phyloP scores from a whole-genome alignment of 164 flowering plant species.

The Sedum album region DNA sequence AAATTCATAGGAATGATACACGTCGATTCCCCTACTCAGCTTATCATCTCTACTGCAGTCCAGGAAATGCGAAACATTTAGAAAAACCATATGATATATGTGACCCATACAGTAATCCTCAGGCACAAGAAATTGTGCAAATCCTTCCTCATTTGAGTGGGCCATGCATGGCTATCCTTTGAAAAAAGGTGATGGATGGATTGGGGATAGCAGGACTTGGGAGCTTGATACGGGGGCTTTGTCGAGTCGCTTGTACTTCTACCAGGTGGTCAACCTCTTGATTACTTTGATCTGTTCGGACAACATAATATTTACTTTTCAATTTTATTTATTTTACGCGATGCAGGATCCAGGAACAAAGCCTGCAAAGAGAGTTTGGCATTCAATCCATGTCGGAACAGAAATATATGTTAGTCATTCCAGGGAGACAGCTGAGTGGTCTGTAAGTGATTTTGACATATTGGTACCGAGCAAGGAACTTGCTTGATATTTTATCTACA shows the following conservation, averaged over 20 bases:
- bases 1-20: conserved; percentile 41
- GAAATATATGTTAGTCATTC: conserved; percentile 37
- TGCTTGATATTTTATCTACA: background rate
- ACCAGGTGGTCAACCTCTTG: conserved; percentile 39
- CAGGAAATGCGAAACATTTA: conserved; percentile 42
- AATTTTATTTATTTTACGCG: background rate
- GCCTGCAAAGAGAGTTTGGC: conserved; percentile 53
- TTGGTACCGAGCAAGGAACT: conserved; percentile 22
- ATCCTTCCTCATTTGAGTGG: conserved; percentile 63
- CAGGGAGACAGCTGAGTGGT: conserved; percentile 55
- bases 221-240: conserved; percentile 65
- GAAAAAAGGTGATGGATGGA: conserved; percentile 59
- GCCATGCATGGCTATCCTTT: conserved; percentile 65
- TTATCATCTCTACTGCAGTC: conserved; percentile 53
- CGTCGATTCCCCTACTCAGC: conserved; percentile 42
- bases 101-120: conserved; percentile 71
- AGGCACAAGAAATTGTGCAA: conserved; percentile 64
- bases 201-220: conserved; percentile 65
- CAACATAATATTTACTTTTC: too few relatives aligned
- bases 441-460: conserved; percentile 50
- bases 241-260: conserved; percentile 48
- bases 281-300: background rate
- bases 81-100: conserved; percentile 42
- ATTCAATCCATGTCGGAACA: conserved; percentile 57
- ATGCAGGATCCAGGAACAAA: conserved; percentile 58